Conservation (phyloP, 169 alveolate species). For the Plasmodium gonderi region DNA sequence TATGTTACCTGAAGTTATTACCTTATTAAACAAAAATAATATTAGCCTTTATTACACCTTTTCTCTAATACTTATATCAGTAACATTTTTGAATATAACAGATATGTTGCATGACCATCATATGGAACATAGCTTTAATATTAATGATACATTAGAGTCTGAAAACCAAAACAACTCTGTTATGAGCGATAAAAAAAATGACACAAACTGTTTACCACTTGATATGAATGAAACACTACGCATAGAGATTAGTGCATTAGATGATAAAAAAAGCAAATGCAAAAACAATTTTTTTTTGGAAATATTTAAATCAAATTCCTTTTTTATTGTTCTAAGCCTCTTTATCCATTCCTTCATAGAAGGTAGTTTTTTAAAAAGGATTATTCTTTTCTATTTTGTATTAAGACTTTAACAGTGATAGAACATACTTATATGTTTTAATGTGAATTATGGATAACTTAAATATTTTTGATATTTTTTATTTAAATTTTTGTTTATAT, state of each 20-base stretch:
- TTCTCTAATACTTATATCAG: conserved; percentile 55
- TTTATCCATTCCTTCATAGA: conserved; percentile 70
- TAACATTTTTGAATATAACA: conserved; percentile 69
- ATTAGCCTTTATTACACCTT: conserved; percentile 34
- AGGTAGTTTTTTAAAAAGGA: conserved; percentile 29
- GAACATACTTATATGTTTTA: neutral
- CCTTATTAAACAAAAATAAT: conserved; percentile 50
- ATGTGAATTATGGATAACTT: neutral
- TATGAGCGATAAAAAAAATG: conserved; percentile 6
- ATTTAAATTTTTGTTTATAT: neutral
- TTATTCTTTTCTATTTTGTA: neutral
- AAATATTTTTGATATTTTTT: neutral
- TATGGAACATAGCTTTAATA: conserved; percentile 37
- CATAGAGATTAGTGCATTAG: conserved; percentile 20
- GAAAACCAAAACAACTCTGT: conserved; percentile 20
- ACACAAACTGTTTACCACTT: conserved; percentile 12
- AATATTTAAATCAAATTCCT: conserved; percentile 46
- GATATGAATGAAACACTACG: conserved; percentile 10
- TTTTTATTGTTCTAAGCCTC: conserved; percentile 70
- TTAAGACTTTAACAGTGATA: conserved; percentile 4
- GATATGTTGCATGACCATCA: conserved; percentile 57
- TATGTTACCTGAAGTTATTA: conserved; percentile 68
- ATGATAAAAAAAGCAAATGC: conserved; percentile 2
- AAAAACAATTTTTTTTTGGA: conserved; percentile 30
- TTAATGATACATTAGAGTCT: conserved; percentile 15